Conservation (phyloP, 129 eudicot genomes). For the Helianthus tuberosus region DNA sequence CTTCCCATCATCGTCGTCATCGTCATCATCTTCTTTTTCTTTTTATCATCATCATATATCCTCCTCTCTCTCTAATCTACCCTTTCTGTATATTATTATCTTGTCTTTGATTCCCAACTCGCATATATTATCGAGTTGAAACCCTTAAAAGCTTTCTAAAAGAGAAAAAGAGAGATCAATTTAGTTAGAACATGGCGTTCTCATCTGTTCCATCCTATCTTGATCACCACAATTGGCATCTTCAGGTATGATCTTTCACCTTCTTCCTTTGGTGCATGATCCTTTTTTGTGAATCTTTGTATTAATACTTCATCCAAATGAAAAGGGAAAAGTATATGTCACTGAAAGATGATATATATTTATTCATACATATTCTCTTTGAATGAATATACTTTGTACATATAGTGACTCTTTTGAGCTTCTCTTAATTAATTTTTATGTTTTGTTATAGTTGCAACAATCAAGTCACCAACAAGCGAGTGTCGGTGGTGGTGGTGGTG, state of each 20-base stretch:
- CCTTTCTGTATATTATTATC: constrained; percentile 45
- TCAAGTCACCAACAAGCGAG: constrained; percentile 39
- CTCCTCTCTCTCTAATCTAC: constrained; percentile 14
- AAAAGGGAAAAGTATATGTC: constrained; percentile 31
- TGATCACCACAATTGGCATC: constrained; percentile 74
- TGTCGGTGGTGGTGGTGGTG: neutral
- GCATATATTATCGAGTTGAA: constrained; percentile 53
- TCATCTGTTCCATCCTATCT: constrained; percentile 59
- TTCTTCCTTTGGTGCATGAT: constrained; percentile 27
- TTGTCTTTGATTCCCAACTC: constrained; percentile 47
- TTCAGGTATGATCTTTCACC: constrained; percentile 57
- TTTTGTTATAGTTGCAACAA: constrained; percentile 48
- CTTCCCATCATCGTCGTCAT: constrained; percentile 19
- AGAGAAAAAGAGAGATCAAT: constrained; percentile 42
- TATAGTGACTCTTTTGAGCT: constrained; percentile 16
- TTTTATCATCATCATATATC: constrained; percentile 35
- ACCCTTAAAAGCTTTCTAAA: constrained; percentile 44
- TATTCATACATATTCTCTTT: constrained; percentile 44
- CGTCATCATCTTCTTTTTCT: constrained; percentile 34
- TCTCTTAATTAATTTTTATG: neutral
- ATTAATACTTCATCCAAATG: constrained; percentile 19
- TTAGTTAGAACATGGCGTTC: constrained; percentile 59
- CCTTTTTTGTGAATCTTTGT: constrained; percentile 12
- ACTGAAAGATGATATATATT: constrained; percentile 38
- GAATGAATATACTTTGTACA: constrained; percentile 56